Conservation (phyloP, 805 yeast species). For the Candida patagonica region DNA sequence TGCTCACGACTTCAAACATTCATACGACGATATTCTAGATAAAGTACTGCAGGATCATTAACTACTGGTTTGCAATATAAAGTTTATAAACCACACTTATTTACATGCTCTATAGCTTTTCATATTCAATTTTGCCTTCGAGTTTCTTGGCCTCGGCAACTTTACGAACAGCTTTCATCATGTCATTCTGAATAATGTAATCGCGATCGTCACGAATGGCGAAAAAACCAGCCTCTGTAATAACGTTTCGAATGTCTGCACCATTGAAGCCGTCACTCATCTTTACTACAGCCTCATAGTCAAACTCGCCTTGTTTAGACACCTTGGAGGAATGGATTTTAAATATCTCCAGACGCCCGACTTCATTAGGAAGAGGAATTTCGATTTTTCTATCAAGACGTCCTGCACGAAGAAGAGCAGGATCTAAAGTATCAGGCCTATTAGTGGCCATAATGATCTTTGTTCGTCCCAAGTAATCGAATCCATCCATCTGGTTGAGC, state of each 20-base stretch:
- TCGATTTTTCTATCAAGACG: slow-evolving; percentile 95
- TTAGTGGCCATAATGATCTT: slow-evolving; percentile 99
- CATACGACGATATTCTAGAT: not conserved
- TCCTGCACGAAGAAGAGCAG: slow-evolving; percentile 95
- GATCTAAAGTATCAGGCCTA: slow-evolving; percentile 96
- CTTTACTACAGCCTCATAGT: slow-evolving; percentile 92
- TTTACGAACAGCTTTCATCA: slow-evolving; percentile 97
- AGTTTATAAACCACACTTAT: not conserved
- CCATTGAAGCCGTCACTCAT: slow-evolving; percentile 99
- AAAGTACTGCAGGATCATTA: not conserved
- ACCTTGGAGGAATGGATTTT: slow-evolving; percentile 85
- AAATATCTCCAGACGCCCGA: slow-evolving; percentile 86
- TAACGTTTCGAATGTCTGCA: slow-evolving; percentile 93
- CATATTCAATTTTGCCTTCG: slow-evolving; percentile 93
- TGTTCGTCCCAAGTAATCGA: slow-evolving; percentile 92
- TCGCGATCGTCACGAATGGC: slow-evolving; percentile 98
- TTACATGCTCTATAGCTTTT: slow-evolving; percentile 56
- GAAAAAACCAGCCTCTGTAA: slow-evolving; percentile 97
- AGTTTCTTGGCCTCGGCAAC: slow-evolving; percentile 94
- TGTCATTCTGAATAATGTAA: slow-evolving; percentile 82
- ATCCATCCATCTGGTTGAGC: slow-evolving; percentile 97
- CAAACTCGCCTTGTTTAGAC: slow-evolving; percentile 88
- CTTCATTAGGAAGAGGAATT: slow-evolving; percentile 91
- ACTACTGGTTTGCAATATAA: not conserved
- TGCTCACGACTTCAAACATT: not conserved